Base-by-base conservation (phyloP, 2,329 filamentous ascomycete species). In the Penicillium sumatraense region DNA sequence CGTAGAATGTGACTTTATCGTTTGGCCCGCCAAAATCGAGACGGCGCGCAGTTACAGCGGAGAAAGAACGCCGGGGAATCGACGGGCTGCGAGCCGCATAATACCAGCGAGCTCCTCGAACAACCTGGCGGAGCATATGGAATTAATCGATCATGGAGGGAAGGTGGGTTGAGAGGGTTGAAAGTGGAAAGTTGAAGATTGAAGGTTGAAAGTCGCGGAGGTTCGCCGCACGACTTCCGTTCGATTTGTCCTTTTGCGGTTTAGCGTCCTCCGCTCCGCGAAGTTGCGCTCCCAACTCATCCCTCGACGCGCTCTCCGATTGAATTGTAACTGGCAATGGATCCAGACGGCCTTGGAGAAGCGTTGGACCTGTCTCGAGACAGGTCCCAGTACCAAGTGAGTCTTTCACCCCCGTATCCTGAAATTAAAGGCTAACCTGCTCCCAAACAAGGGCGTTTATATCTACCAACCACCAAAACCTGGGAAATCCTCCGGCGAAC, bases 381-480 rank as follows among this genome's bases (percentile, higher is more conserved):
- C 61, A 65, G 63, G 54, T 63, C 61, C n/a, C 69, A 67, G 35
- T 65, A 56, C 36, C 69, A 71, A 63, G 70, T 72, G 66, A 47
- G 56, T 51, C 9, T 13, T 21, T 9, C 3, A 45, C 29, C 10
- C n/a, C 21, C 2, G 7, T 16, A 7, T 29, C 2, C 29, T 21
- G 38, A 5, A 18, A 21, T 45, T 29, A 23, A 9, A 53, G 35
- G 53, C 62, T 69, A 59, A 71, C 44, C 41, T 49, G 36, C 26
- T 18, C 21, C 42, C n/a, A 31, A 55, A 40, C 45, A 67, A 89
- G 86, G 81, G 81, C 44, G 84, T 85, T 53, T 89, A 86, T 69
- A 74, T 89, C 60, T 89, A 87, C 70, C 79, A 81, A 56, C 81
- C 85, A 54, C 72, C 79, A 41, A 67, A 69, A 73, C 77, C 54